These are phyloP conservation scores for Flaveria brownii DNA, from an alignment of 129 eudicot genomes.

Conservation along the genomic window DNA sequence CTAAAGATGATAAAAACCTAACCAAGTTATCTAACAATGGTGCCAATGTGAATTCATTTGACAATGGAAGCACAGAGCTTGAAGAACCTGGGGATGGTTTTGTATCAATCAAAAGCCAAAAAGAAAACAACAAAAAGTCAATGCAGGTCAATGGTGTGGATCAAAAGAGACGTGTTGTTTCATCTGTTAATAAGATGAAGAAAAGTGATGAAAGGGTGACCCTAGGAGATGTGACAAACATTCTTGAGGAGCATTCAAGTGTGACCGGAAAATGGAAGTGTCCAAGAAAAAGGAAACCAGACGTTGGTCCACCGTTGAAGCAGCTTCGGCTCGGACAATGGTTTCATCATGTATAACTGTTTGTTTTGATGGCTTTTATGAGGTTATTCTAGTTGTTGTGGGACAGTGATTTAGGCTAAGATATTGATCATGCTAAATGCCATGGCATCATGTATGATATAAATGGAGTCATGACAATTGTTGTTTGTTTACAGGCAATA, in stretches of 20 bases:
- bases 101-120: conserved; percentile 41
- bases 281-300: conserved; percentile 68
- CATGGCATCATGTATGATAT: not conserved
- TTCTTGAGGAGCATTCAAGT: conserved; percentile 37
- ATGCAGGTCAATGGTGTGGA: conserved; percentile 5
- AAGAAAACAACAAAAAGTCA: conserved; percentile 29
- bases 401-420: not conserved
- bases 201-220: conserved; percentile 25
- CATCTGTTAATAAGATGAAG: not conserved
- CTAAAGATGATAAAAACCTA: not conserved
- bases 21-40: not conserved
- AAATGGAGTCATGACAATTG: not conserved
- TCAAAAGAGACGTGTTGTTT: conserved; percentile 1
- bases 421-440: conserved; percentile 6
- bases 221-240: conserved; percentile 57
- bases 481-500: not conserved
- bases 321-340: conserved; percentile 81
- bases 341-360: conserved; percentile 50
- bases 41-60: conserved; percentile 8
- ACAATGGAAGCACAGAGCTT: conserved; percentile 11
- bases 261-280: conserved; percentile 73
- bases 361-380: not conserved
- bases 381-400: conserved; percentile 1
- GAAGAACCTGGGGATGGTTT: conserved; percentile 35
- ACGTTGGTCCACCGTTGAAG: conserved; percentile 71